phyloP scores from a whole-genome alignment of 148 eudicot species.

The Vaccinium macrocarpon region DNA sequence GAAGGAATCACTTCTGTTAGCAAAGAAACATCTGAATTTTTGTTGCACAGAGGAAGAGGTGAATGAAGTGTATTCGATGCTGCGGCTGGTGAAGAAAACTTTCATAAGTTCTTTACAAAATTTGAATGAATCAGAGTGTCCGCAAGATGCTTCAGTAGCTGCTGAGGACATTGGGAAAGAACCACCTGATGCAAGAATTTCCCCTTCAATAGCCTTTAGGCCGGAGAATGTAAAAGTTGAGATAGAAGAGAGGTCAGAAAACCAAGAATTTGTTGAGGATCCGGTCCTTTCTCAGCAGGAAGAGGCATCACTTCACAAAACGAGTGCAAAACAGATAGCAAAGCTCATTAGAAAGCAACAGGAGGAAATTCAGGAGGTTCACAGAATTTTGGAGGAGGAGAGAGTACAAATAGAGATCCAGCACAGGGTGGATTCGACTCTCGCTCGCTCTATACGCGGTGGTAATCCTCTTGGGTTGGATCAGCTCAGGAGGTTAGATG shows the following conservation, averaged over 20 bases:
- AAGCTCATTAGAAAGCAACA: conserved; percentile 42
- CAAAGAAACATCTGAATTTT: conserved; percentile 46
- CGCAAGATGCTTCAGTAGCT: conserved; percentile 16
- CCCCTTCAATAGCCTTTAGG: conserved; percentile 5
- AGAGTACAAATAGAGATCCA: conserved; percentile 38
- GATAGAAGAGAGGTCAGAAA: conserved; percentile 23
- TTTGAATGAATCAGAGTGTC: conserved; percentile 17
- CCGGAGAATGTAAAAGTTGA: conserved; percentile 18
- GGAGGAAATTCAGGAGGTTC: conserved; percentile 40
- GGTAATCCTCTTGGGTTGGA: conserved; percentile 33
- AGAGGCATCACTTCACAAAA: conserved; percentile 23
- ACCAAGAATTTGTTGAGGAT: conserved; percentile 23
- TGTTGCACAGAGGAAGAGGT: conserved; percentile 56
- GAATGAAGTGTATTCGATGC: conserved; percentile 37
- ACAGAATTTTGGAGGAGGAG: conserved; percentile 36
- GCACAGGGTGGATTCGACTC: conserved; percentile 34
- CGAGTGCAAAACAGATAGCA: conserved; percentile 31
- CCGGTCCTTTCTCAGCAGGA: background rate
- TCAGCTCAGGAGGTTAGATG: conserved; percentile 42
- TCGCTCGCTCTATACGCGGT: conserved; percentile 35
- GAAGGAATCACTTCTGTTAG: conserved; percentile 48
- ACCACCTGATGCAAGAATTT: conserved; percentile 17
- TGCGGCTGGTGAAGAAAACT: conserved; percentile 43
- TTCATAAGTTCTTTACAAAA: conserved; percentile 35
- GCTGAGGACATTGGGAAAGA: conserved; percentile 20